Conservation (phyloP, 2,329 filamentous ascomycete genomes). For the Alternaria conjuncta region DNA sequence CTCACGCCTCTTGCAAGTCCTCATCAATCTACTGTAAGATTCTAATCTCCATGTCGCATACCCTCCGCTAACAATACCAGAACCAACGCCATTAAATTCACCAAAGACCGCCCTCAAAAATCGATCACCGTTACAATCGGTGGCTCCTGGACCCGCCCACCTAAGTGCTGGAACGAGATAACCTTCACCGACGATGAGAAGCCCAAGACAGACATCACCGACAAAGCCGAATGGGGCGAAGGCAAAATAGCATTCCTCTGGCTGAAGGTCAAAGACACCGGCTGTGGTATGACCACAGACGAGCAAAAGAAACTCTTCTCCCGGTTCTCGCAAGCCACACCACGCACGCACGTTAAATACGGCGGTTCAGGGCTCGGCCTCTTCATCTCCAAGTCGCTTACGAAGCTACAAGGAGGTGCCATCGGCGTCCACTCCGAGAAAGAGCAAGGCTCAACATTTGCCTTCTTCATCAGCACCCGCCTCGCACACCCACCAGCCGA, state of each 20-base stretch:
- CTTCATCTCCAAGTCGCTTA: slow-evolving; percentile 50
- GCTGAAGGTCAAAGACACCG: slow-evolving; percentile 48
- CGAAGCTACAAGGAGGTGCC: slow-evolving; percentile 47
- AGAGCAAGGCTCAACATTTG: slow-evolving; percentile 47
- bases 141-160: slow-evolving; percentile 29
- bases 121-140: slow-evolving; percentile 49
- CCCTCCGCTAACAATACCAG: slow-evolving; percentile 31
- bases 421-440: slow-evolving; percentile 50
- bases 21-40: slow-evolving; percentile 36
- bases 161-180: slow-evolving; percentile 21
- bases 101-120: slow-evolving; percentile 42
- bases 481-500: slow-evolving; percentile 19
- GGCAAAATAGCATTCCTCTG: slow-evolving; percentile 45
- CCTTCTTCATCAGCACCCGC: slow-evolving; percentile 49
- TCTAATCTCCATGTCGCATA: slow-evolving; percentile 24
- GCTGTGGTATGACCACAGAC: slow-evolving; percentile 47
- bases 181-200: slow-evolving; percentile 21
- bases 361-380: slow-evolving; percentile 53
- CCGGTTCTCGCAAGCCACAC: slow-evolving; percentile 39
- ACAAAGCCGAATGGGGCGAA: slow-evolving; percentile 37
- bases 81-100: slow-evolving; percentile 45
- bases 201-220: slow-evolving; percentile 6
- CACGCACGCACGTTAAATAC: slow-evolving; percentile 46
- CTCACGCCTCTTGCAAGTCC: slow-evolving; percentile 33
- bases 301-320: slow-evolving; percentile 46